phyloP scores from a whole-genome alignment of 2,329 filamentous ascomycete genomes.

The Xylariaceae sp. region DNA sequence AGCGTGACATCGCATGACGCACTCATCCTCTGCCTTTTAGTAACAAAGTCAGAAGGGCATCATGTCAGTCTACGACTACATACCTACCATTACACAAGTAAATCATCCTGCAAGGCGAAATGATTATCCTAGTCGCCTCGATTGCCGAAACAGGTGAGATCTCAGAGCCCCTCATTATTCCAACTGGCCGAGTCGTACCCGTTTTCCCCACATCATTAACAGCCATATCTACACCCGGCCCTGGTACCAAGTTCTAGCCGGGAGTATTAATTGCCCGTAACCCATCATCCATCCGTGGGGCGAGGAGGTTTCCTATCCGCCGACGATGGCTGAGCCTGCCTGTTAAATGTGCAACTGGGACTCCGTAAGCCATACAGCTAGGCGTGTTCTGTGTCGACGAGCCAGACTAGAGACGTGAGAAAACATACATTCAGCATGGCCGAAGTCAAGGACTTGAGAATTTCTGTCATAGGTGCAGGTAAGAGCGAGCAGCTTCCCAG shows the following conservation, averaged over 20 bases:
- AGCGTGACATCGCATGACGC: too few relatives aligned
- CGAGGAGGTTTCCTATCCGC: slow-evolving; percentile 2
- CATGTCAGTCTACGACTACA: too few relatives aligned
- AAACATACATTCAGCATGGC: slow-evolving; percentile 23
- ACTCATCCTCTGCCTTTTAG: too few relatives aligned
- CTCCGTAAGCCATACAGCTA: neutral
- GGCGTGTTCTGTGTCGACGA: neutral
- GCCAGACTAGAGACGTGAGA: slow-evolving; percentile 1
- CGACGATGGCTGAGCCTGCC: neutral
- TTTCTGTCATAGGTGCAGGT: slow-evolving; percentile 50
- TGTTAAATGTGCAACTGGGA: slow-evolving; percentile 8
- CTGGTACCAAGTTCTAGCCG: slow-evolving; percentile 2
- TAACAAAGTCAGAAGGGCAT: too few relatives aligned
- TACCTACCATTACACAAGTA: too few relatives aligned
- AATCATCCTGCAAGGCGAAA: slow-evolving; percentile 21
- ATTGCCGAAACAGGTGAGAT: slow-evolving; percentile 19
- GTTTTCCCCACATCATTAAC: slow-evolving; percentile 15
- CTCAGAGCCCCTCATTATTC: slow-evolving; percentile 27
- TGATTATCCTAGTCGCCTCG: slow-evolving; percentile 23
- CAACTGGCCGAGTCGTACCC: slow-evolving; percentile 18
- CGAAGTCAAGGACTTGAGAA: slow-evolving; percentile 35
- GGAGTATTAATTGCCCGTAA: slow-evolving; percentile 16
- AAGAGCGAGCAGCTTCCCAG: slow-evolving; percentile 16
- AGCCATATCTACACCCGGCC: slow-evolving; percentile 1
- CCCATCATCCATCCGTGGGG: slow-evolving; percentile 1